Percentiles rank a stretch among this genome's conserved stretches.
phyloP scores from a whole-genome alignment of 352 stramenopile species.

The Globisporangium ultimum region DNA sequence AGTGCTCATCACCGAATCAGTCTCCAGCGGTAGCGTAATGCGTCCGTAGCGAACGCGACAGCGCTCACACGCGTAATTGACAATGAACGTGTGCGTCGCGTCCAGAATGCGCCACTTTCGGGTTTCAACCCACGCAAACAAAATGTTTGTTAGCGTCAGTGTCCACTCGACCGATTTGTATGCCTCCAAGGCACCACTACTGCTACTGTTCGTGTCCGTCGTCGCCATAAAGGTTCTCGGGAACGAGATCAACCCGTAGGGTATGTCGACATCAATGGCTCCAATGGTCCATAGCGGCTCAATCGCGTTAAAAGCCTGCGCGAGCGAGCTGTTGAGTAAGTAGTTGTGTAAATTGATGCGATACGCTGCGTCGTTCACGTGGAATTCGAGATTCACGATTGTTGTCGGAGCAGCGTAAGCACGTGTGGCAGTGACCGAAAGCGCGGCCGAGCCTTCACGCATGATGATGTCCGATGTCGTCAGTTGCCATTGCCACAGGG shows the following conservation, averaged over 20 bases:
- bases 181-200: neutral
- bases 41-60: conserved; percentile 6
- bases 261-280: conserved; percentile 18
- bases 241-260: conserved; percentile 1
- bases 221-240: neutral
- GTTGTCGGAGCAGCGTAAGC: neutral
- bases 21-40: neutral
- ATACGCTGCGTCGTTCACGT: conserved; percentile 12
- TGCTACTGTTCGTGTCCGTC: neutral
- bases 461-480: conserved; percentile 27
- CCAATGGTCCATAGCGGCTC: conserved; percentile 23
- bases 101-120: conserved; percentile 12
- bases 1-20: no score
- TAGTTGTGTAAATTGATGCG: conserved; percentile 13
- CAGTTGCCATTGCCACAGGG: conserved; percentile 11
- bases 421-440: conserved; percentile 3
- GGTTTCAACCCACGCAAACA: conserved; percentile 1
- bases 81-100: neutral
- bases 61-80: neutral
- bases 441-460: conserved; percentile 4
- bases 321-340: conserved; percentile 21
- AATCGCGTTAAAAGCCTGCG: conserved; percentile 8
- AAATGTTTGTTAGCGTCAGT: neutral
- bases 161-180: neutral
- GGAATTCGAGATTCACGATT: conserved; percentile 22